phyloP scores from a whole-genome alignment of 2,329 filamentous ascomycete species.

The Monosporascus ibericus region DNA sequence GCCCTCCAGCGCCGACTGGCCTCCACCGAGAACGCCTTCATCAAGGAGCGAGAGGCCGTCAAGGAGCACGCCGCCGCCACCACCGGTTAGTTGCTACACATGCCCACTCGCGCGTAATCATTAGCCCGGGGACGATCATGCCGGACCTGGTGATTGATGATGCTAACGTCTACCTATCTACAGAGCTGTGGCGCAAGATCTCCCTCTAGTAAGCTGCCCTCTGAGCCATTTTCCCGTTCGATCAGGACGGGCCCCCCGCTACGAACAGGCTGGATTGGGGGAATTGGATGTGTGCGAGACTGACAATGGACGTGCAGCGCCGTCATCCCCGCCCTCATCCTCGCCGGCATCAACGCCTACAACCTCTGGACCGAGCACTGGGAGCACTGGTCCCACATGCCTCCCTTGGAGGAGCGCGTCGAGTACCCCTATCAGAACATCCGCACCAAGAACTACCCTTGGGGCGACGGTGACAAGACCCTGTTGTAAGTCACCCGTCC shows the following conservation, averaged over 20 bases:
- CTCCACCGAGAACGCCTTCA: conserved; percentile 84
- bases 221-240: not conserved
- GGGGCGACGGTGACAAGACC: conserved; percentile 92
- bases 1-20: conserved; percentile 65
- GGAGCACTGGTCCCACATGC: conserved; percentile 86
- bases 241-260: not conserved
- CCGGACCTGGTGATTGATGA: not conserved
- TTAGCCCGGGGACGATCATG: too few relatives aligned
- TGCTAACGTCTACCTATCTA: conserved; percentile 27
- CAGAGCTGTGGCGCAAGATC: conserved; percentile 93
- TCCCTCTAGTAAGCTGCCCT: conserved; percentile 74
- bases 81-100: conserved; percentile 57
- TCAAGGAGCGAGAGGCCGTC: conserved; percentile 83
- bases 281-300: too few relatives aligned
- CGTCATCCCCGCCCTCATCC: conserved; percentile 65
- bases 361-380: conserved; percentile 93
- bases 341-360: conserved; percentile 77
- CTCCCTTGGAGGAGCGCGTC: conserved; percentile 80
- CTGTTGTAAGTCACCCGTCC: conserved; percentile 50
- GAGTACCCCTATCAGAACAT: conserved; percentile 99
- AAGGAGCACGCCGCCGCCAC: conserved; percentile 84
- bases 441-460: conserved; percentile 90
- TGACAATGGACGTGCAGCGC: conserved; percentile 46
- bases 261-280: not conserved
- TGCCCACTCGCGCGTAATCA: too few relatives aligned